Base-by-base conservation (phyloP, 129 eudicot genomes). In the Apium graveolens region DNA sequence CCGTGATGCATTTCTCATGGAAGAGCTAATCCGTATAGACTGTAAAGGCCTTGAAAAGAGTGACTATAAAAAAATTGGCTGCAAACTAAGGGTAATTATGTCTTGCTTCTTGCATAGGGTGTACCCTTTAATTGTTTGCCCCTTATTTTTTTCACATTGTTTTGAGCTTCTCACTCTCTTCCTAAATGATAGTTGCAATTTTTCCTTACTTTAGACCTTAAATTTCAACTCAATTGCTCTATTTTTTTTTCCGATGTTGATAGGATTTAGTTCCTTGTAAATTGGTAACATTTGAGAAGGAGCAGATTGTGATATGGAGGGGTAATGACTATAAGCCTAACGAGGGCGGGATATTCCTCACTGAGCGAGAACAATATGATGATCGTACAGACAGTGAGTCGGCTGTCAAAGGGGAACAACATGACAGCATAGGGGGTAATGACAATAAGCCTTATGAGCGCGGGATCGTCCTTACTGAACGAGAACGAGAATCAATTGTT, bases 231-330 rank as follows among this genome's bases (percentile, higher is more conserved):
- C 35, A 35, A 32, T 1, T 68, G 18, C 38, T 42, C 14, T 42
- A 74, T 29, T 29, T 46, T n/a, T 70, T n/a, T 44, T 81, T 3
- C 78, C 44, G 18, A 45, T 62, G 35, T 77, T 14, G 27, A 69
- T 91, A 95, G 97, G 97, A 91, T 79, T 84, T 95, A 80, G 97
- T 95, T 68, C 98, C 96, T 38, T 95, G 98, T 81, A 81, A 88
- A 51, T 84, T 88, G 41, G 97, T 95, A 75, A 90, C 97, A 53
- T 95, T 95, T 85, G 93, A 84, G 29, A 95, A 95, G 82, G 97
- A 95, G 76, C 98, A 95, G 87, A 88, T 95, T 80, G 97, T 95
- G 51, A 78, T 95, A 38, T 95, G 98, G 74, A 35, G 96, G 85
- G 98, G 96, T 68, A 84, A 84, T 35, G 81, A 90, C 78, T 95